Base-by-base conservation (phyloP, 169 alveolate genomes). In the Plasmodium relictum region DNA sequence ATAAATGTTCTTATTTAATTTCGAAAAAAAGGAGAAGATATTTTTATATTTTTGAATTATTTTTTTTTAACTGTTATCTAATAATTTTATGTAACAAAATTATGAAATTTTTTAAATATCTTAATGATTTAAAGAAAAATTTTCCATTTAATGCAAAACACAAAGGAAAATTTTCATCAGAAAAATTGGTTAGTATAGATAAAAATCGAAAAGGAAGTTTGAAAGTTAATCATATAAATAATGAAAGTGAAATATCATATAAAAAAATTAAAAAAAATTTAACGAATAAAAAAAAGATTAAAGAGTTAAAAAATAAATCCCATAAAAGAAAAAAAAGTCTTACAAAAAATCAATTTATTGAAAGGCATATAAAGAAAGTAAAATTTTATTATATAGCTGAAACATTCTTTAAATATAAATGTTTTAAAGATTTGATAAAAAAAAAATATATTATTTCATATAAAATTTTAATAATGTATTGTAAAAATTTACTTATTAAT, bases 1-100 rank as follows among this genome's bases (percentile, higher is more conserved):
- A 56, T 39, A 69, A 31, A 20, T 52, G 12, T 42, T 39, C 76
- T 7, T 52, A n/a, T 31, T 56, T 20, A 7, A 69, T 69, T 69
- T 41, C 41, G 44, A 69, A 69, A 69, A 69, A 12, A 69, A 69
- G 76, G 22, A 69, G 62, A 39, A 69, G 20, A 8, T 39, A n/a
- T 52, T 18, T 56, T 6, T 41, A 16, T 14, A 69, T 18, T 69
- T 69, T 69, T 69, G 52, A 56, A 42, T 56, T 48, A 18, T 48
- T 52, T 7, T 69, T 44, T 31, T 16, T 39, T 52, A 31, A 3
- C 39, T 2, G 39, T 31, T 31, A 31, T 3, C 1, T 31, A 31
- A 31, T 31, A 31, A 31, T 31, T 31, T 31, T 31, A 31, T 31
- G 39, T 31, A 31, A 1, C 39, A 31, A 31, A 31, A 31, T 31